A percentile compares a stretch with the other conserved stretches of the same genome.
Evolutionary conservation across 2,329 filamentous ascomycete genomes (phyloP).

Genomic region (Hymenoscyphus infarciens): DNA sequence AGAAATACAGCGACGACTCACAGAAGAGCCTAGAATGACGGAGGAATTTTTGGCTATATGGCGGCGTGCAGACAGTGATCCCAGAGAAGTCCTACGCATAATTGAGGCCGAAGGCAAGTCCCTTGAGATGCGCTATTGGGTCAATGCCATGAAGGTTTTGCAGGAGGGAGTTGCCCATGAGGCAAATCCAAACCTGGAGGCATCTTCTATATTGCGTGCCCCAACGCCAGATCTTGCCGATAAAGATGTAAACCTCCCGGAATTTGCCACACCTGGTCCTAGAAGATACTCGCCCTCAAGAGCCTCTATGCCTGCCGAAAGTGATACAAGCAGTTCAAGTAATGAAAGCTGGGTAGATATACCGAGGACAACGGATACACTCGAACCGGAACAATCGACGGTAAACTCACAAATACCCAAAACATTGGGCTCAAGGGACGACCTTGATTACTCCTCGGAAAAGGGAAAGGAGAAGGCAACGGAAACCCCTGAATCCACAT

Average conservation of each 20-base stretch:
- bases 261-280: constrained; percentile 2
- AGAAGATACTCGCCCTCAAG: background rate
- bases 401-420: background rate
- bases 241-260: constrained; percentile 10
- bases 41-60: constrained; percentile 53
- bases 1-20: constrained; percentile 30
- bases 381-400: background rate
- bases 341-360: constrained; percentile 30
- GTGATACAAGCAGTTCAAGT: constrained; percentile 23
- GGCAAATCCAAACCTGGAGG: constrained; percentile 15
- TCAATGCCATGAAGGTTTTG: constrained; percentile 47
- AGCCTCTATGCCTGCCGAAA: constrained; percentile 9
- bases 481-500: constrained; percentile 2
- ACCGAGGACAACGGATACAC: constrained; percentile 1
- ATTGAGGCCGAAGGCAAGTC: constrained; percentile 58
- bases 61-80: constrained; percentile 56
- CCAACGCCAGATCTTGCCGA: constrained; percentile 9
- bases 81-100: constrained; percentile 55
- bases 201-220: background rate
- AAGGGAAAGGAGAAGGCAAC: constrained; percentile 23
- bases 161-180: constrained; percentile 23
- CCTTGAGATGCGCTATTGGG: constrained; percentile 57
- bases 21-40: constrained; percentile 31
- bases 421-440: background rate
- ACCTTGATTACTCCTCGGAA: constrained; percentile 1